Evolutionary conservation across 2,329 filamentous ascomycete species (phyloP).

Genomic region (Chaetomiaceae sp.): DNA sequence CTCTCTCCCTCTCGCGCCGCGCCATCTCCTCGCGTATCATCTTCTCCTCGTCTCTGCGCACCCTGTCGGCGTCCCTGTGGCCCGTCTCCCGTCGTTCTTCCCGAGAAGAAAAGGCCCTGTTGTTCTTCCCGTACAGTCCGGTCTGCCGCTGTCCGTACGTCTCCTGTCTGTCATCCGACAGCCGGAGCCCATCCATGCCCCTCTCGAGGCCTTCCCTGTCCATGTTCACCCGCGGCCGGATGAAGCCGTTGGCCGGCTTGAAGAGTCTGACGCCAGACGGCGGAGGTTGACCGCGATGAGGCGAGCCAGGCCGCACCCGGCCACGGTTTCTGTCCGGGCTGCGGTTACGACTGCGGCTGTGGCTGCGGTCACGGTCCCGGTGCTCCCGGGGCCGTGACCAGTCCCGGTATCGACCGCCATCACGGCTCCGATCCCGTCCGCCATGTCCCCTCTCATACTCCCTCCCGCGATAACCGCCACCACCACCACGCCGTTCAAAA

Average conservation of each 20-base stretch:
- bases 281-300: background rate
- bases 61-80: background rate
- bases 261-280: background rate
- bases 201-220: background rate
- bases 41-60: background rate
- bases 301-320: too few relatives aligned
- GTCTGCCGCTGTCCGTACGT: too few relatives aligned
- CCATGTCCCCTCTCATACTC: background rate
- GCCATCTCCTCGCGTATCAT: background rate
- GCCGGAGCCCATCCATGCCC: background rate
- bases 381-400: too few relatives aligned
- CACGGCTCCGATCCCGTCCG: background rate
- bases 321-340: background rate
- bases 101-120: too few relatives aligned
- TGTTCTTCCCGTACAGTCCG: too few relatives aligned
- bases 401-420: too few relatives aligned
- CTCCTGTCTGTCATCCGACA: background rate
- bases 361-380: background rate
- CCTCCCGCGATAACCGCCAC: background rate
- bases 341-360: background rate
- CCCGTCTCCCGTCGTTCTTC: background rate
- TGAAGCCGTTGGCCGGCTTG: background rate
- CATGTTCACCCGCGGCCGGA: background rate
- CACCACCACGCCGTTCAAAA: background rate
- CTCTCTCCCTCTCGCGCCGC: background rate